Evolutionary conservation across 2,329 filamentous ascomycete species (phyloP).

Genomic region (Tolypocladium pustulatum): DNA sequence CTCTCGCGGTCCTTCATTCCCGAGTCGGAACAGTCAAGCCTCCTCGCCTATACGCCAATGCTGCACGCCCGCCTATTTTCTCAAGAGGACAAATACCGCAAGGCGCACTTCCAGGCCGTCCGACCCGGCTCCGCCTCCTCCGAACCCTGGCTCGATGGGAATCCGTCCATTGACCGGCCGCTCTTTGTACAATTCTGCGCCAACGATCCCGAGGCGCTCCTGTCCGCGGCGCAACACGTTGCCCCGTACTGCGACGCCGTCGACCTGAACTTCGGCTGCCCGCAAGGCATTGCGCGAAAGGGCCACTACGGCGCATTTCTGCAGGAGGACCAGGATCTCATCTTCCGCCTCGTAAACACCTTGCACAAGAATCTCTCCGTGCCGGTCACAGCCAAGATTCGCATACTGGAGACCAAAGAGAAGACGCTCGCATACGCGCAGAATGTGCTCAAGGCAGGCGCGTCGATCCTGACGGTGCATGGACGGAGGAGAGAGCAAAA

Average conservation of each 20-base stretch:
- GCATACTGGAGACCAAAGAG: conserved; percentile 78
- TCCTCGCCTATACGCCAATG: conserved; percentile 94
- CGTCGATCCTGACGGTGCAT: conserved; percentile 89
- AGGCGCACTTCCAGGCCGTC: conserved; percentile 68
- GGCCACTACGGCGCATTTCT: conserved; percentile 91
- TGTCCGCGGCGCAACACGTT: conserved; percentile 67
- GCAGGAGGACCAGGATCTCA: conserved; percentile 81
- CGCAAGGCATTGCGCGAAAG: conserved; percentile 85
- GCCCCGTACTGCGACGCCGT: conserved; percentile 89
- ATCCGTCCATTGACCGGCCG: conserved; percentile 73
- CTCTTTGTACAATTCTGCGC: conserved; percentile 96
- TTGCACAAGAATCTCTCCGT: conserved; percentile 68
- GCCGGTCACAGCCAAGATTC: conserved; percentile 90
- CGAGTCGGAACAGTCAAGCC: conserved; percentile 46
- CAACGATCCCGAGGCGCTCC: conserved; percentile 70
- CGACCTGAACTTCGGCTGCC: conserved; percentile 90
- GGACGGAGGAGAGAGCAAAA: conserved; percentile 85
- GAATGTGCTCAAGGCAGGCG: conserved; percentile 77
- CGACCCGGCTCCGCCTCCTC: conserved; percentile 13
- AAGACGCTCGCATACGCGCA: conserved; percentile 80
- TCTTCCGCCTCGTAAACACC: conserved; percentile 73
- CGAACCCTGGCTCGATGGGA: conserved; percentile 67
- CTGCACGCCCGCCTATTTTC: conserved; percentile 83
- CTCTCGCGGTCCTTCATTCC: conserved; percentile 88
- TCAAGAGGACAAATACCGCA: conserved; percentile 66